phyloP scores from a whole-genome alignment of 352 stramenopile genomes.

The Phytophthora meadii region DNA sequence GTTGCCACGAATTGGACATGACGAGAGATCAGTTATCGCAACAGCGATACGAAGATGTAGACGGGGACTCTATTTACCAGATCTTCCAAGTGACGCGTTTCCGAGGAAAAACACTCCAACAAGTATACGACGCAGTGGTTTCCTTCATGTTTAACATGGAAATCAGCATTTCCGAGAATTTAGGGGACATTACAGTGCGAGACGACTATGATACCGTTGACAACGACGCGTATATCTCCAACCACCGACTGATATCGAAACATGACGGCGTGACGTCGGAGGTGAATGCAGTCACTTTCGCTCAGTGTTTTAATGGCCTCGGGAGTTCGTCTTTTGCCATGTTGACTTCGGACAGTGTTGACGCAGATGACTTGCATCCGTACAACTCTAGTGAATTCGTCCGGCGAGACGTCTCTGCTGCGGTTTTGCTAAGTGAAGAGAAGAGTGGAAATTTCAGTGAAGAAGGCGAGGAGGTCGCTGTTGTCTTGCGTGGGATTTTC shows the following conservation, averaged over 20 bases:
- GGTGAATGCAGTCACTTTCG: conserved; percentile 1
- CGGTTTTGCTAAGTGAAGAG: conserved; percentile 23
- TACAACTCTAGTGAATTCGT: conserved; percentile 32
- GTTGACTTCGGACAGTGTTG: conserved; percentile 35
- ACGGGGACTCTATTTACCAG: conserved; percentile 25
- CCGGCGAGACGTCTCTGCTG: conserved; percentile 41
- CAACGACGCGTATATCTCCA: conserved; percentile 29
- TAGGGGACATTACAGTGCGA: conserved; percentile 45
- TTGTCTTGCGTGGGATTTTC: conserved; percentile 14
- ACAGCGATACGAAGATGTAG: conserved; percentile 2
- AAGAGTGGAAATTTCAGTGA: conserved; percentile 5
- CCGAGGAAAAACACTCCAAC: conserved; percentile 32
- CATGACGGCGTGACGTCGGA: conserved; percentile 2
- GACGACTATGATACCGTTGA: conserved; percentile 39
- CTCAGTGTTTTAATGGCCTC: conserved; percentile 27
- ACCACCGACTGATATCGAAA: conserved; percentile 43
- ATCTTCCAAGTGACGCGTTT: conserved; percentile 45
- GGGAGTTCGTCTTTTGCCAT: conserved; percentile 18
- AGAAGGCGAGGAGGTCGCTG: conserved; percentile 7
- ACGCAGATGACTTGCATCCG: conserved; percentile 46
- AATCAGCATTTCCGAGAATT: conserved; percentile 46
- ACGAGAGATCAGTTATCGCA: conserved; percentile 28
- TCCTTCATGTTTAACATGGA: conserved; percentile 52
- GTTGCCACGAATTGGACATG: conserved; percentile 36
- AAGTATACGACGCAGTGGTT: conserved; percentile 50